Conservation (phyloP, 305 asterid species). For the Nicotiana rustica region DNA sequence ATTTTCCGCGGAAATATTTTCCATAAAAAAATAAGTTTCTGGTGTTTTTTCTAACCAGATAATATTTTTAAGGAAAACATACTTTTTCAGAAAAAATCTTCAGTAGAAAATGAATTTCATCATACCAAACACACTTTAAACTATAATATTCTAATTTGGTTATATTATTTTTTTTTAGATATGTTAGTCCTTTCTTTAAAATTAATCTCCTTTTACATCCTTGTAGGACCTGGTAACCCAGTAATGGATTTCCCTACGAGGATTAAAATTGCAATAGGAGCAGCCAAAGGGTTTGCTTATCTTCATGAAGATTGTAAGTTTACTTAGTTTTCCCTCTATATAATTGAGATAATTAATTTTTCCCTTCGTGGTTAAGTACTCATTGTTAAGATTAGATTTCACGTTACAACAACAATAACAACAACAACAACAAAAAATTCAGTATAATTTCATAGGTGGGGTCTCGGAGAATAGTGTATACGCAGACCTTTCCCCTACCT, state of each 20-base stretch:
- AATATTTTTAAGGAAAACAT: not conserved
- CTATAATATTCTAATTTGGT: not conserved
- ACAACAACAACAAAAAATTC: too few species aligned
- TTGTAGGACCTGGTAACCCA: conserved; percentile 61
- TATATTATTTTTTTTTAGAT: too few species aligned
- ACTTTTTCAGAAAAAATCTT: not conserved
- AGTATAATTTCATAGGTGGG: too few species aligned
- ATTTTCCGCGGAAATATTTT: not conserved
- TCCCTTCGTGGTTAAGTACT: conserved; percentile 9
- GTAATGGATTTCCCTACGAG: conserved; percentile 76
- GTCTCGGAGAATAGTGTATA: too few species aligned
- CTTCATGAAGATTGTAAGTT: conserved; percentile 88
- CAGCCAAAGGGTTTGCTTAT: conserved; percentile 97
- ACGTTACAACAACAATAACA: too few species aligned
- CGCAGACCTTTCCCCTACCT: too few species aligned
- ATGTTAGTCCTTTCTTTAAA: too few species aligned
- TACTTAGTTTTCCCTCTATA: not conserved
- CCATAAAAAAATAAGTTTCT: not conserved
- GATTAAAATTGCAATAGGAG: conserved; percentile 72
- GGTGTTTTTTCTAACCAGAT: too few species aligned
- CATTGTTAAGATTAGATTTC: not conserved
- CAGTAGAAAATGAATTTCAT: not conserved
- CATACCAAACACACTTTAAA: not conserved
- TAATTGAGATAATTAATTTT: not conserved
- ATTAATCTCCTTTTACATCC: not conserved